These are phyloP conservation scores for Lactifluus subvellereus DNA, from an alignment of 768 basidiomycete species.

Conservation along the genomic window DNA sequence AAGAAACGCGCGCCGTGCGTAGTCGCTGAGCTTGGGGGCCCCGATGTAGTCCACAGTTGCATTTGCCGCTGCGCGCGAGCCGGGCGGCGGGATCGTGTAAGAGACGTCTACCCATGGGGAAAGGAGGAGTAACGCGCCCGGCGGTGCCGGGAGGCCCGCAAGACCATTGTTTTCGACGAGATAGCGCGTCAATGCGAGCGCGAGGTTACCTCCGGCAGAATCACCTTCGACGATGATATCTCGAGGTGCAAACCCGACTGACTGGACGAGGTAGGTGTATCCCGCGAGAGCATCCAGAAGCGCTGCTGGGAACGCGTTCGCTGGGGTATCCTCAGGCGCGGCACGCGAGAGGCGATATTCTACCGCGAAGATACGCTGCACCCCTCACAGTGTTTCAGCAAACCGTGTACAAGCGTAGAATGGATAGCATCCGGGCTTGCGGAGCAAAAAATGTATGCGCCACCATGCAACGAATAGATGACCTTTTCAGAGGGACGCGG, in stretches of 20 bases:
- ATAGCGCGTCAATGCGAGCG: background rate
- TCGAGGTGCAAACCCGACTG: background rate
- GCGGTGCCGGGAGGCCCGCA: background rate
- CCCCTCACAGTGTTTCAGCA: constrained; percentile 9
- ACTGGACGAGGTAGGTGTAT: background rate
- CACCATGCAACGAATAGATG: constrained; percentile 22
- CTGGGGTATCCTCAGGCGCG: background rate
- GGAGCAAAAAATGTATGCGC: constrained; percentile 11
- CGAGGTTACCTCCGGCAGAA: background rate
- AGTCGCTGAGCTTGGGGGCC: background rate
- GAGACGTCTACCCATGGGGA: background rate
- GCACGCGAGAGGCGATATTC: constrained; percentile 21
- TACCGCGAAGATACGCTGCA: constrained; percentile 12
- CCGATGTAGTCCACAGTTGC: background rate
- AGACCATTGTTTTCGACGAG: background rate
- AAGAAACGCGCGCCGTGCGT: constrained; percentile 9
- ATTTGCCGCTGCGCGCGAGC: background rate
- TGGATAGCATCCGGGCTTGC: constrained; percentile 2
- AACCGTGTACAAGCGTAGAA: background rate
- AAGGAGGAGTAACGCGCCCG: background rate
- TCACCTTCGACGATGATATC: background rate
- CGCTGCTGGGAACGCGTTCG: background rate
- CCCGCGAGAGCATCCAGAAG: background rate
- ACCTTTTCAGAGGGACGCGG: constrained; percentile 13
- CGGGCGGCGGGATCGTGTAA: background rate